phyloP scores from a whole-genome alignment of 768 basidiomycete species.

The Fomitopsis serialis region DNA sequence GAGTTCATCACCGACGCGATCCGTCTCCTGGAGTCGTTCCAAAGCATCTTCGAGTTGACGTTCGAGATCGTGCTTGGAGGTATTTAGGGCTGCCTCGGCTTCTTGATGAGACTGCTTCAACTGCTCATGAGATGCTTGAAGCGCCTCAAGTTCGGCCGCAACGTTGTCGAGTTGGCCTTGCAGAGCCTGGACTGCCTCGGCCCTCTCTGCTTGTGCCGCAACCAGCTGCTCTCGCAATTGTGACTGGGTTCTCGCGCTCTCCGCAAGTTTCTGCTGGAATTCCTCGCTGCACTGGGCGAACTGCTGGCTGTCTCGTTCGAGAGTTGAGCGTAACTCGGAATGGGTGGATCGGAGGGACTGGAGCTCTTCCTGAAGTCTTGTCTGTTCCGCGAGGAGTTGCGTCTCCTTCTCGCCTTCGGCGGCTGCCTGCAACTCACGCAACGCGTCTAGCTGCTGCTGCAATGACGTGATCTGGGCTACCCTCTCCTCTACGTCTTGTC shows the following conservation, averaged over 20 bases:
- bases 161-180: conserved; percentile 13
- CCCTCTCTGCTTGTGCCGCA: conserved; percentile 5
- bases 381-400: neutral
- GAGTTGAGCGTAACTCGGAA: conserved; percentile 9
- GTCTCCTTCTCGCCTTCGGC: conserved; percentile 6
- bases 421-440: conserved; percentile 3
- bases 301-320: conserved; percentile 4
- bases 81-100: conserved; percentile 16
- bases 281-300: conserved; percentile 11
- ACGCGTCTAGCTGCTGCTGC: conserved; percentile 6
- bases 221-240: conserved; percentile 8
- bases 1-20: conserved; percentile 5
- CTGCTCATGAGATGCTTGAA: conserved; percentile 6
- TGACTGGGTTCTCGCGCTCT: conserved; percentile 8
- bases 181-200: conserved; percentile 7
- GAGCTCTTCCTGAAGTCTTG: conserved; percentile 7
- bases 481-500: neutral
- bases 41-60: conserved; percentile 5
- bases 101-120: conserved; percentile 10
- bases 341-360: conserved; percentile 9
- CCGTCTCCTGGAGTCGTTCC: conserved; percentile 4
- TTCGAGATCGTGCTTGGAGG: conserved; percentile 15
- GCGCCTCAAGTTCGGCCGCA: conserved; percentile 14
- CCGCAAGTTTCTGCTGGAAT: conserved; percentile 11
- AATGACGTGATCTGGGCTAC: conserved; percentile 2